phyloP scores from a whole-genome alignment of 2,329 filamentous ascomycete species.

The Graphilbum fragrans region DNA sequence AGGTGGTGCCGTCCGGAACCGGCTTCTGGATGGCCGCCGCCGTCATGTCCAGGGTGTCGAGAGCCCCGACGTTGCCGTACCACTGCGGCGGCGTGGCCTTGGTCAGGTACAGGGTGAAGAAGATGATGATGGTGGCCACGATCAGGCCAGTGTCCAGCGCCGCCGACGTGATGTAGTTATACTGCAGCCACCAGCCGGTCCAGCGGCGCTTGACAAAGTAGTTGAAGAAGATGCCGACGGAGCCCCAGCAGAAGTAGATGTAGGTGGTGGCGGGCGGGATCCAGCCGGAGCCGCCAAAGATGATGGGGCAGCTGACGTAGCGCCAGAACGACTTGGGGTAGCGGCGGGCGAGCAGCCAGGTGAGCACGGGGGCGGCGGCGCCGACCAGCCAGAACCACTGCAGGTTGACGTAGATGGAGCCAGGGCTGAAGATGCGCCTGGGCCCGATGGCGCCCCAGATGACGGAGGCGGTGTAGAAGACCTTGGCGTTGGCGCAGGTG shows the following conservation, averaged over 20 bases:
- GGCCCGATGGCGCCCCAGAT: constrained; percentile 67
- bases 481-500: constrained; percentile 40
- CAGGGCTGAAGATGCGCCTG: constrained; percentile 52
- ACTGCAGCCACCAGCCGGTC: constrained; percentile 65
- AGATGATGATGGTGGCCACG: constrained; percentile 55
- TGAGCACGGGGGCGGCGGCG: constrained; percentile 46
- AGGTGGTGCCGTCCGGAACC: constrained; percentile 3
- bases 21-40: constrained; percentile 3
- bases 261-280: constrained; percentile 60
- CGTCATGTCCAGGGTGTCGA: constrained; percentile 7
- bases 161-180: constrained; percentile 65
- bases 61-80: constrained; percentile 41
- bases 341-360: constrained; percentile 48
- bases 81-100: constrained; percentile 42
- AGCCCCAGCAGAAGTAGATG: constrained; percentile 60
- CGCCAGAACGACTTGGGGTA: constrained; percentile 50
- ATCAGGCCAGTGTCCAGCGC: constrained; percentile 58
- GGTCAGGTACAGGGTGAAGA: constrained; percentile 55
- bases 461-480: constrained; percentile 56
- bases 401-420: constrained; percentile 49
- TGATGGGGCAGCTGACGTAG: constrained; percentile 55
- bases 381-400: constrained; percentile 64
- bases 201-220: constrained; percentile 52
- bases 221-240: constrained; percentile 58
- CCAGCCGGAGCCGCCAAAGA: constrained; percentile 52